A percentile compares a stretch with the other conserved stretches of the same genome.
Conservation (phyloP, 2,329 filamentous ascomycete genomes). For the Penicillium rolfsii region DNA sequence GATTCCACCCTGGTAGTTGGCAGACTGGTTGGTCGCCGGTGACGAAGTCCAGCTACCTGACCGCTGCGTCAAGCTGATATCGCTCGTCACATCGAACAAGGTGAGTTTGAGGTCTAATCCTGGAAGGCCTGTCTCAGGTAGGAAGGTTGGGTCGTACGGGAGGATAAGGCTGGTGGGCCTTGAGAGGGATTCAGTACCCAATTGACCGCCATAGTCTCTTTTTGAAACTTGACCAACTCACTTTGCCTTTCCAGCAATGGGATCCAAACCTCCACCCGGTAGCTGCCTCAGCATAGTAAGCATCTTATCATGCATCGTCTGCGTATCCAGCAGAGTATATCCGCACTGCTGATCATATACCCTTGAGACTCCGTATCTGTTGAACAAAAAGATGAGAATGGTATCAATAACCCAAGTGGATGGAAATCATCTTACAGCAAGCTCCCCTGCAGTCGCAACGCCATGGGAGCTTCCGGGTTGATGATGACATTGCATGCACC, state of each 20-base stretch:
- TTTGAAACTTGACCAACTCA: constrained; percentile 46
- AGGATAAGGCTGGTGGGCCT: constrained; percentile 64
- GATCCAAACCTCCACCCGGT: constrained; percentile 66
- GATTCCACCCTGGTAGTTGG: constrained; percentile 29
- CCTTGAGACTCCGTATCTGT: constrained; percentile 74
- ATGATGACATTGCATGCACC: constrained; percentile 90
- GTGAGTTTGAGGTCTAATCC: constrained; percentile 60
- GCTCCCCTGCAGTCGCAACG: constrained; percentile 84
- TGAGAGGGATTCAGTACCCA: constrained; percentile 61
- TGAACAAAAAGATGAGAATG: constrained; percentile 18
- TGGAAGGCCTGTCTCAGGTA: constrained; percentile 66
- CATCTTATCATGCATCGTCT: constrained; percentile 75
- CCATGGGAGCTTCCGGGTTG: constrained; percentile 81
- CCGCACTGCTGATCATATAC: constrained; percentile 86
- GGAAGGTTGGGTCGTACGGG: constrained; percentile 79
- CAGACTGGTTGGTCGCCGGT: constrained; percentile 36
- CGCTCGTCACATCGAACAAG: constrained; percentile 44
- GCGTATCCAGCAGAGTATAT: constrained; percentile 81
- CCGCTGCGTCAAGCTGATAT: constrained; percentile 37
- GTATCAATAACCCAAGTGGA: background rate
- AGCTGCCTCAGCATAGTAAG: constrained; percentile 65
- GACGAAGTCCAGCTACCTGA: constrained; percentile 42
- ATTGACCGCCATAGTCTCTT: background rate
- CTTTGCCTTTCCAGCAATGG: constrained; percentile 72
- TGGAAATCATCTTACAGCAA: constrained; percentile 63